Conservation (phyloP, 768 basidiomycete genomes). For the Rhodosporidiobolus odoratus region DNA sequence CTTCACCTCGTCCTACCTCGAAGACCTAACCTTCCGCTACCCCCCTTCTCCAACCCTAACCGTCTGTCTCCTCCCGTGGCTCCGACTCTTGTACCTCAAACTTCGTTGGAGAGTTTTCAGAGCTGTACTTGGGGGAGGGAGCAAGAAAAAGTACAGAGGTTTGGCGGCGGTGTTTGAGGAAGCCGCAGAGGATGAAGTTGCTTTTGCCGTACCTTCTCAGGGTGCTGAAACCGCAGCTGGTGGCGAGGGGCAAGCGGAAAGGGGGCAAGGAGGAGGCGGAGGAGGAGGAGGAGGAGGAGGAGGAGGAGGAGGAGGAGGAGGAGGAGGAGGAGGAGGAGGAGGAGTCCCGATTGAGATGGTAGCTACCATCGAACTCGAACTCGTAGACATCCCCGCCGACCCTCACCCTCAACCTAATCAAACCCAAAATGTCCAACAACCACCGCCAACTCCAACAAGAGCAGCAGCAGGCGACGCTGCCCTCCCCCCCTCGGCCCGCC, state of each 20-base stretch:
- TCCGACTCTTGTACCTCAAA: conserved; percentile 35
- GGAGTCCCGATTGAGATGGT: conserved; percentile 18
- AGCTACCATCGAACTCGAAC: conserved; percentile 27
- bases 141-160: conserved; percentile 4
- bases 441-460: neutral
- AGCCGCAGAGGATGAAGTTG: conserved; percentile 14
- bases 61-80: conserved; percentile 40
- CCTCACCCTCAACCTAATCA: neutral
- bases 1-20: conserved; percentile 20
- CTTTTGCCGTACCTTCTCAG: neutral
- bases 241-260: neutral
- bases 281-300: neutral
- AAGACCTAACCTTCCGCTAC: conserved; percentile 34
- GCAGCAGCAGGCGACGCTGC: neutral
- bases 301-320: conserved; percentile 12
- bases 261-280: conserved; percentile 4
- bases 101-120: conserved; percentile 16
- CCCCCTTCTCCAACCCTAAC: conserved; percentile 39
- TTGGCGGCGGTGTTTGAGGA: conserved; percentile 30
- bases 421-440: too few species aligned
- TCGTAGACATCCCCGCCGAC: neutral
- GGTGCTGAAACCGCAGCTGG: neutral
- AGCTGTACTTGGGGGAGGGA: conserved; percentile 33
- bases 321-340: neutral
- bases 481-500: neutral